phyloP scores from a whole-genome alignment of 768 basidiomycete genomes.

The Sporobolomyces phaffii region DNA sequence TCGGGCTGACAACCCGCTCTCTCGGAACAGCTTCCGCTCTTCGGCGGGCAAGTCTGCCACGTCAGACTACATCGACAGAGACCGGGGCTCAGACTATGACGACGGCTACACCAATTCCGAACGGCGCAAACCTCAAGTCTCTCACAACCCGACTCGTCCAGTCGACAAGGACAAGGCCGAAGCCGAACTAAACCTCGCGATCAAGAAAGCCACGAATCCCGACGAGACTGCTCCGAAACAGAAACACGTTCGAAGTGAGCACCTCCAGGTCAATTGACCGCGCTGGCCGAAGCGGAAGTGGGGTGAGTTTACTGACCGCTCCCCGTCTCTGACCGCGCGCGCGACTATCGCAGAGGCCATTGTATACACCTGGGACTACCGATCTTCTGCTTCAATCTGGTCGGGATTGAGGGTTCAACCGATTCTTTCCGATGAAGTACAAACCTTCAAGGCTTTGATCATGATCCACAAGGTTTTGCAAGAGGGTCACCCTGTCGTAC shows the following conservation, averaged over 20 bases:
- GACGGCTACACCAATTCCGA: neutral
- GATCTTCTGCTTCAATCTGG: conserved; percentile 96
- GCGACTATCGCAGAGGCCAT: conserved; percentile 67
- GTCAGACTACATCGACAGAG: conserved; percentile 33
- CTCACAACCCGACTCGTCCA: conserved; percentile 67
- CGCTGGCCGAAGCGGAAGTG: too few species aligned
- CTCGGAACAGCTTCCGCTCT: conserved; percentile 24
- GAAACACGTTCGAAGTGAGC: conserved; percentile 96
- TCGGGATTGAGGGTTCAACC: conserved; percentile 93
- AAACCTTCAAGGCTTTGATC: conserved; percentile 96
- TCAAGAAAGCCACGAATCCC: conserved; percentile 94
- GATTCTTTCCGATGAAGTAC: conserved; percentile 91
- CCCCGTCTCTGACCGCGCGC: neutral
- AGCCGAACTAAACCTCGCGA: conserved; percentile 82
- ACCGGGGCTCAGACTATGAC: conserved; percentile 10
- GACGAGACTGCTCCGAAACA: conserved; percentile 97
- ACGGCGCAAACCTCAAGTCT: neutral
- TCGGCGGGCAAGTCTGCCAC: conserved; percentile 16
- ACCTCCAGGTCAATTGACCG: too few species aligned
- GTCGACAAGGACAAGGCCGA: conserved; percentile 99
- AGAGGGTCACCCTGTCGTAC: conserved; percentile 89
- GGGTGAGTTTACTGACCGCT: too few species aligned
- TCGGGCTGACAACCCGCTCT: neutral
- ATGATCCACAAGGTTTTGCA: conserved; percentile 96
- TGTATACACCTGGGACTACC: conserved; percentile 99